Base-by-base conservation (phyloP, 805 yeast species). In the Yamadazyma ubonensis region DNA sequence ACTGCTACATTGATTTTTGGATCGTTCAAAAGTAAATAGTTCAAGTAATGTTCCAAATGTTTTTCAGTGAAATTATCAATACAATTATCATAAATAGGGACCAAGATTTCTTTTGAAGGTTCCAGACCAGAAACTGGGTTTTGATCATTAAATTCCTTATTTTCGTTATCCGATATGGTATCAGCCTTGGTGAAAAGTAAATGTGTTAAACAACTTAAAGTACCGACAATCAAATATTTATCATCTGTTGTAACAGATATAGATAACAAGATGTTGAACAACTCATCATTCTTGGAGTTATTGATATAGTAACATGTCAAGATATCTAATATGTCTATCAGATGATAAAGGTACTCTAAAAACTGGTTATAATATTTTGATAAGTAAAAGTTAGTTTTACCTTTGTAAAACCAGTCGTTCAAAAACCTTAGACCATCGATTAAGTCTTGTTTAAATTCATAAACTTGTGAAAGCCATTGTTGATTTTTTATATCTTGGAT, bases 401-500 rank as follows among this genome's bases (percentile, higher is more conserved):
- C 43, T 26, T 39, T 40, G 44, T 51, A 60, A 49, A 63, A 56
- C 70, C 71, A 67, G 32, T 49, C 49, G 27, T 51, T 49, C 41
- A 68, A 56, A 37, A 64, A 58, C 43, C 59, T 65, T 43, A 86
- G 65, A 9, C 75, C 67, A 21, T 60, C 67, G 29, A 74, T 58
- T 5, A 80, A 52, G 36, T 63, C 71, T 33, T 62, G 64, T 43
- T 76, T 74, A 31, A 85, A 70, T 14, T 60, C 54, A 15, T 64
- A 60, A 41, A 73, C 66, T 51, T 75, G 69, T 1, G 91, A 84
- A 45, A 93, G 64, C 54, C 82, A 71, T 56, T 85, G 88, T 29
- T 95, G 93, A 53, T 87, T 85, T 32, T 76, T 83, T 9, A 85
- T 75, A 57, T 89, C 96, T 56, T 91, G 95, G 2, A 86, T 77